Percentiles rank a stretch among this genome's conserved stretches.
These are phyloP conservation scores for Excoecaria cochinchinensis DNA, from an alignment of 345 rosid genomes.

Conservation along the genomic window DNA sequence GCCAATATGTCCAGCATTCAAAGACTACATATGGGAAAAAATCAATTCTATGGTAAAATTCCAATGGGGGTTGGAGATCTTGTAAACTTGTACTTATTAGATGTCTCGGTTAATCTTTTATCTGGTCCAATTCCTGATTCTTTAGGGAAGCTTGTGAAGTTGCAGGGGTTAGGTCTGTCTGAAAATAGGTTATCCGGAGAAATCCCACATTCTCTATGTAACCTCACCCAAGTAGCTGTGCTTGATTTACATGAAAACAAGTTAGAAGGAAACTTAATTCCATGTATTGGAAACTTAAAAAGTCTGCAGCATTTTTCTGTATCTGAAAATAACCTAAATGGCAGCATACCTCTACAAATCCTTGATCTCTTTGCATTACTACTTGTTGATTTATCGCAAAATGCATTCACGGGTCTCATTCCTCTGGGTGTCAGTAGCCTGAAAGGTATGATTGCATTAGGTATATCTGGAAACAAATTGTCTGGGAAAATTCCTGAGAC, in stretches of 20 bases:
- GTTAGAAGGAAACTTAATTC: constrained; percentile 14
- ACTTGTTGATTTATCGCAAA: background rate
- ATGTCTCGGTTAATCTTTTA: constrained; percentile 3
- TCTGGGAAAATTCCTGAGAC: constrained; percentile 13
- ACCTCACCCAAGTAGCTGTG: background rate
- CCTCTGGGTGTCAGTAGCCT: constrained; percentile 5
- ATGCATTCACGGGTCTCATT: constrained; percentile 5
- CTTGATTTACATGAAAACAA: background rate
- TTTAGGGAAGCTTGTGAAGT: background rate
- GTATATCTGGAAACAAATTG: constrained; percentile 4
- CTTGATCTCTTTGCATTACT: background rate
- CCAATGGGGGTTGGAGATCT: constrained; percentile 22
- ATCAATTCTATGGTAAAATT: background rate
- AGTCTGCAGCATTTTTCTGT: background rate
- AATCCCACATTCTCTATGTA: constrained; percentile 13
- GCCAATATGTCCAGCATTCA: constrained; percentile 1
- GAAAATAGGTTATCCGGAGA: constrained; percentile 6
- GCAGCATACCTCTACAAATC: constrained; percentile 9
- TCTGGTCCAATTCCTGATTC: constrained; percentile 9
- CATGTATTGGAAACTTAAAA: background rate
- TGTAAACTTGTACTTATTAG: constrained; percentile 11
- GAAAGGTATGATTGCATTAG: background rate
- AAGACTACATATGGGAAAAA: rapidly evolving
- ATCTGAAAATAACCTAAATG: constrained; percentile 9
- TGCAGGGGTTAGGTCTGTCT: rapidly evolving